Percentiles rank a stretch among this genome's conserved stretches.
Evolutionary conservation across 768 basidiomycete genomes (phyloP).

Genomic region (Russula virescens): DNA sequence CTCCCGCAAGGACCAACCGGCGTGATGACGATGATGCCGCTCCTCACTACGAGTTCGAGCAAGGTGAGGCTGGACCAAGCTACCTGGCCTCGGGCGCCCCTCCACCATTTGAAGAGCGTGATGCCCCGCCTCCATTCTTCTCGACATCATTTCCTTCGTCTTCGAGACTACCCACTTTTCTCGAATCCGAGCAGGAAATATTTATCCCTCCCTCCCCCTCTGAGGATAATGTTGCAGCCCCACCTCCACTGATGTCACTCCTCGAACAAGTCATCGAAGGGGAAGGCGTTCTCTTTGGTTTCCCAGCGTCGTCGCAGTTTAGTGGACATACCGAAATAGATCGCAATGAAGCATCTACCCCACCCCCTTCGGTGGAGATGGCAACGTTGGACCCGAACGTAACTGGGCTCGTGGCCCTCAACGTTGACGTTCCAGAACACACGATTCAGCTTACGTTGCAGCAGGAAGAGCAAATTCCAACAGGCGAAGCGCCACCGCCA

Average conservation of each 20-base stretch:
- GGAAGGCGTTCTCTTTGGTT: constrained; percentile 77
- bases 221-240: constrained; percentile 34
- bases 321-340: constrained; percentile 68
- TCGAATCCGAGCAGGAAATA: constrained; percentile 75
- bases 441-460: constrained; percentile 56
- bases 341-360: constrained; percentile 53
- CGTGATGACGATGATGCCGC: constrained; percentile 60
- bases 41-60: constrained; percentile 53
- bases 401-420: constrained; percentile 55
- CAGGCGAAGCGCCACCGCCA: constrained; percentile 51
- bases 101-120: constrained; percentile 81
- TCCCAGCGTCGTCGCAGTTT: constrained; percentile 64
- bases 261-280: constrained; percentile 46
- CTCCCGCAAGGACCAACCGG: constrained; percentile 65
- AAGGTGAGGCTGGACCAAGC: constrained; percentile 73
- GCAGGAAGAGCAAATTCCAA: constrained; percentile 33
- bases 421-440: constrained; percentile 45
- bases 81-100: constrained; percentile 58
- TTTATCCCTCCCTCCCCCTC: constrained; percentile 46
- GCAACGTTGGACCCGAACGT: constrained; percentile 66
- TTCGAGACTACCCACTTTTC: constrained; percentile 59
- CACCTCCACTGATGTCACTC: constrained; percentile 30
- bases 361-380: constrained; percentile 74
- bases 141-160: constrained; percentile 34
- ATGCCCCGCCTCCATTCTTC: constrained; percentile 69